Evolutionary conservation across 169 alveolate species (phyloP).

Genomic region (Cryptosporidium meleagridis): DNA sequence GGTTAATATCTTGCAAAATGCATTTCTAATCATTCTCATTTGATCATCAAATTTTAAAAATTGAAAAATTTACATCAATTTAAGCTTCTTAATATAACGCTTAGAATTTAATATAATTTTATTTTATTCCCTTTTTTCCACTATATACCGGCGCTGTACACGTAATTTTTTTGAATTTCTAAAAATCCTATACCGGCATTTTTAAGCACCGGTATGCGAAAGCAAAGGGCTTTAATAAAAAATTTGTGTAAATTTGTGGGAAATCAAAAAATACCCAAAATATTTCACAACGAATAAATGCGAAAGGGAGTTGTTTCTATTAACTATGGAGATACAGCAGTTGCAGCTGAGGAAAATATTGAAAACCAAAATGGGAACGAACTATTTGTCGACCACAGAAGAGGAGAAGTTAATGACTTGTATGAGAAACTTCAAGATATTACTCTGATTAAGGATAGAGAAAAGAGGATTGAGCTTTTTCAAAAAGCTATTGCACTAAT

Average conservation of each 20-base stretch:
- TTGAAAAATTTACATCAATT: no score
- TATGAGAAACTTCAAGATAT: conserved; percentile 81
- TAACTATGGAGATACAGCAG: conserved; percentile 56
- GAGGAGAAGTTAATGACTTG: conserved; percentile 91
- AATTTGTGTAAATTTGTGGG: conserved; percentile 17
- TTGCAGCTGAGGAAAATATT: conserved; percentile 3
- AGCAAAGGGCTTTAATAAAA: background rate
- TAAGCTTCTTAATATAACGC: background rate
- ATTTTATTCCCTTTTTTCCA: background rate
- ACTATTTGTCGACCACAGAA: conserved; percentile 88
- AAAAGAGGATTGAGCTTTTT: conserved; percentile 87
- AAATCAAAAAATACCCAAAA: background rate
- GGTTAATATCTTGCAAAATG: background rate
- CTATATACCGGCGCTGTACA: conserved; percentile 12
- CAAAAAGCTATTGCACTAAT: conserved; percentile 90
- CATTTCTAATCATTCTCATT: background rate
- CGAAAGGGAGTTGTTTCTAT: conserved; percentile 53
- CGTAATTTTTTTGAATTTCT: conserved; percentile 2
- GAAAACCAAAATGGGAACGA: conserved; percentile 41
- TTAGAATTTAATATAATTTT: background rate
- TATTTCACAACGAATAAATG: conserved; percentile 11
- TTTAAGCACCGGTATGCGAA: conserved; percentile 10
- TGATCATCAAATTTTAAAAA: no score
- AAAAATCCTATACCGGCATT: conserved; percentile 5
- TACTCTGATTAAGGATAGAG: conserved; percentile 84